Percentiles rank a stretch among this genome's conserved stretches.
phyloP scores from a whole-genome alignment of 176 grass and related monocot genomes.

The Triticum aestivum region DNA sequence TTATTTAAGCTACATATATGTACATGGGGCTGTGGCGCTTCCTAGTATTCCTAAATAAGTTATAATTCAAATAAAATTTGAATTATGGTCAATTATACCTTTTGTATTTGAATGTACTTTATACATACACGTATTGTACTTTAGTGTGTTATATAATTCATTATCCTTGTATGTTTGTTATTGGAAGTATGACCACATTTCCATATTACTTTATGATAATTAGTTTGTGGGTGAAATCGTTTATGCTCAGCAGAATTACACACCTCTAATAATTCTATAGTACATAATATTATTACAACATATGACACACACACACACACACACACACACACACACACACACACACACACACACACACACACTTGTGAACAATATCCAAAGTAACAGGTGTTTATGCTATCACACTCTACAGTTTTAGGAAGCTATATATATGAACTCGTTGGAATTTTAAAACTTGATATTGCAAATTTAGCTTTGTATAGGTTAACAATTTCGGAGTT shows the following conservation, averaged over 20 bases:
- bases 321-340: too few relatives aligned
- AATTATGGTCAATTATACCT: background rate
- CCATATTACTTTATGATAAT: background rate
- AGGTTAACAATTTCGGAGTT: background rate
- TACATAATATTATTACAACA: slow-evolving; percentile 27
- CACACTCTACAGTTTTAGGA: background rate
- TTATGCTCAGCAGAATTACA: background rate
- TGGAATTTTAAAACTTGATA: background rate
- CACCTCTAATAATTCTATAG: background rate
- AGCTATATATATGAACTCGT: background rate
- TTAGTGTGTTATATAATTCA: background rate
- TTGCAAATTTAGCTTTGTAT: background rate
- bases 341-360: too few relatives aligned
- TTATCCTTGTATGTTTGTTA: background rate
- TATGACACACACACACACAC: background rate
- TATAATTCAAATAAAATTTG: background rate
- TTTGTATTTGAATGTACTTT: background rate
- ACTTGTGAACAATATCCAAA: background rate
- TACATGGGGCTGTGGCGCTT: background rate
- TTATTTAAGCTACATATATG: background rate
- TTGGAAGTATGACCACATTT: background rate
- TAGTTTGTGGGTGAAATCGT: background rate
- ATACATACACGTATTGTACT: background rate
- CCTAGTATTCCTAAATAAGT: background rate
- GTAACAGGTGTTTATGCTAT: background rate